phyloP scores from a whole-genome alignment of 176 grass and related monocot species.

The Avena eriantha region DNA sequence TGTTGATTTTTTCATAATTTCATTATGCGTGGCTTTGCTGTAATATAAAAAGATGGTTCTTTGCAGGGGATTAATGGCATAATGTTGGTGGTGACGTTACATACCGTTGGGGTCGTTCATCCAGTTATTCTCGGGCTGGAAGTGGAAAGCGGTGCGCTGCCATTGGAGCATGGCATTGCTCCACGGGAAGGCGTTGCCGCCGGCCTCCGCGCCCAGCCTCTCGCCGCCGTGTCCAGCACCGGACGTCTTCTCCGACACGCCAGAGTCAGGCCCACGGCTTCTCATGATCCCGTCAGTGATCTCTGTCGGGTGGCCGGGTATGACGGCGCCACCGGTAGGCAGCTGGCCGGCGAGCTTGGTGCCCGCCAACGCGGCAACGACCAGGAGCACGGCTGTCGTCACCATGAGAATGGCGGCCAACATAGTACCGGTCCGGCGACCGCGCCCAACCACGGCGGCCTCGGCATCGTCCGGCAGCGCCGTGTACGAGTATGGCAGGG shows the following conservation, averaged over 20 bases:
- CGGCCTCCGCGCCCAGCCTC: background rate
- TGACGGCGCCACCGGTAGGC: background rate
- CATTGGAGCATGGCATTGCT: constrained; percentile 86
- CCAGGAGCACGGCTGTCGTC: constrained; percentile 26
- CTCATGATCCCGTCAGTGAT: too few species aligned
- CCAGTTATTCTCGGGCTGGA: constrained; percentile 93
- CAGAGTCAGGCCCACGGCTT: constrained; percentile 48
- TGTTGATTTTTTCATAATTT: too few species aligned
- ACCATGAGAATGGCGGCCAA: background rate
- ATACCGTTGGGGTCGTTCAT: constrained; percentile 78
- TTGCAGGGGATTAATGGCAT: too few species aligned
- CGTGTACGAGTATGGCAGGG: constrained; percentile 49
- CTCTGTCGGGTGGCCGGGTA: background rate
- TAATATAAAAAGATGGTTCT: too few species aligned
- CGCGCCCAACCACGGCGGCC: background rate
- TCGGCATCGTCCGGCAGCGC: constrained; percentile 37
- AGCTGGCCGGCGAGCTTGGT: constrained; percentile 1
- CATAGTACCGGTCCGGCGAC: background rate
- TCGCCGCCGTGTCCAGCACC: background rate
- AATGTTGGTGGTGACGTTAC: background rate
- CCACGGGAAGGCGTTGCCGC: constrained; percentile 60
- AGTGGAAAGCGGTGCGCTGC: constrained; percentile 90
- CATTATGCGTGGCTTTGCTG: too few species aligned
- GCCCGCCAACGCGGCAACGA: constrained; percentile 11
- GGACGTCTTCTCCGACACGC: constrained; percentile 86